phyloP scores from a whole-genome alignment of 129 eudicot species.

The Arctium lappa region DNA sequence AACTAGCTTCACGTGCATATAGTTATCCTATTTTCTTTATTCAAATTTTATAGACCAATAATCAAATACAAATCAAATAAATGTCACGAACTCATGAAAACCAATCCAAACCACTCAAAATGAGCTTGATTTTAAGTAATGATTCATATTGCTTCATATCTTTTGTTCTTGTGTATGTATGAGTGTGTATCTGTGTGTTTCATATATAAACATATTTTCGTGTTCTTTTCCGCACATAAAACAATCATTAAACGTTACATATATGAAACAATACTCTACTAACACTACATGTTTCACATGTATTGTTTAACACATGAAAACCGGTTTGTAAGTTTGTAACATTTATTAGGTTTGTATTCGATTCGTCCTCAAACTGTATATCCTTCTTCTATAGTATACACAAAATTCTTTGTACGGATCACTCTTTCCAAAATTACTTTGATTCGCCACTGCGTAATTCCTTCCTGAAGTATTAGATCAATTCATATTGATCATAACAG shows the following conservation, averaged over 20 bases:
- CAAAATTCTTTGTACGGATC: neutral
- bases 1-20: neutral
- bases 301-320: no score
- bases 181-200: neutral
- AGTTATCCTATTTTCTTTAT: neutral
- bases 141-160: neutral
- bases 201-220: no score
- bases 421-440: neutral
- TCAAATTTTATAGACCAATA: neutral
- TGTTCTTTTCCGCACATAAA: no score
- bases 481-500: neutral
- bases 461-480: neutral
- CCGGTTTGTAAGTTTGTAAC: no score
- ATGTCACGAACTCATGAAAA: neutral
- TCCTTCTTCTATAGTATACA: neutral
- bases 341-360: no score
- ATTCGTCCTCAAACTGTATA: no score
- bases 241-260: no score
- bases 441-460: neutral
- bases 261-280: no score
- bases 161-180: neutral
- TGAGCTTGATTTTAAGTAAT: neutral
- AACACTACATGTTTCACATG: neutral
- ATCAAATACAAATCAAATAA: neutral
- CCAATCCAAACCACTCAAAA: neutral